phyloP scores from a whole-genome alignment of 768 basidiomycete species.

The Pleurotus ostreatus region DNA sequence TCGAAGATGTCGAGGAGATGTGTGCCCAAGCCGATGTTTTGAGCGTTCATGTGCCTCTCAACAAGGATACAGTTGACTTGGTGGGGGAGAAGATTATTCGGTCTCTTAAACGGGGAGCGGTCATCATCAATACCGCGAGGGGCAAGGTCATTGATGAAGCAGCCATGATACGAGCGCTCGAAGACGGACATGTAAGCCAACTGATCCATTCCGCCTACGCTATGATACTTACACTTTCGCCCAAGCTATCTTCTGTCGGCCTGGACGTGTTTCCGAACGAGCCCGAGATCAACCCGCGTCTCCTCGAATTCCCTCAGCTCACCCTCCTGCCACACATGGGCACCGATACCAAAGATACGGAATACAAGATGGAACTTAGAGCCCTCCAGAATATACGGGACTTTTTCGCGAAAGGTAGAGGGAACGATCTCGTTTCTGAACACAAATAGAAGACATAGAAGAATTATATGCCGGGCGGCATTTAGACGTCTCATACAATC shows the following conservation, averaged over 20 bases:
- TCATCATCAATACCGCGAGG: slow-evolving; percentile 87
- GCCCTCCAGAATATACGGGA: slow-evolving; percentile 75
- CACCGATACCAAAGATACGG: slow-evolving; percentile 79
- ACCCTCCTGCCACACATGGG: slow-evolving; percentile 92
- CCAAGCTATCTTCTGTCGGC: slow-evolving; percentile 73
- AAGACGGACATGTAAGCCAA: slow-evolving; percentile 78
- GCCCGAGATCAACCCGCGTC: slow-evolving; percentile 71
- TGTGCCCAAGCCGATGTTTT: slow-evolving; percentile 74
- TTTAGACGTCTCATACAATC: too few species aligned
- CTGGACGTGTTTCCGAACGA: slow-evolving; percentile 87
- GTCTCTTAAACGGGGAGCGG: slow-evolving; percentile 68
- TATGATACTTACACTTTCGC: slow-evolving; percentile 8
- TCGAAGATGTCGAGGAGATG: slow-evolving; percentile 57
- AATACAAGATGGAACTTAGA: slow-evolving; percentile 81
- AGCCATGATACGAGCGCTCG: slow-evolving; percentile 80
- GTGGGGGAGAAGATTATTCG: slow-evolving; percentile 76
- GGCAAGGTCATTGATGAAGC: slow-evolving; percentile 88
- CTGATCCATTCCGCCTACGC: background rate
- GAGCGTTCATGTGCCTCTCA: slow-evolving; percentile 82
- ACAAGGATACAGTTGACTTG: slow-evolving; percentile 65
- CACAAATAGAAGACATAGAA: slow-evolving; percentile 17
- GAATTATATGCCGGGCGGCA: background rate
- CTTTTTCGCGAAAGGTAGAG: slow-evolving; percentile 59
- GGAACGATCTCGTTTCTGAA: slow-evolving; percentile 68
- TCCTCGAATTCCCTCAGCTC: slow-evolving; percentile 79